Conservation (phyloP, 352 stramenopile species). For the Aphanomyces euteiches region DNA sequence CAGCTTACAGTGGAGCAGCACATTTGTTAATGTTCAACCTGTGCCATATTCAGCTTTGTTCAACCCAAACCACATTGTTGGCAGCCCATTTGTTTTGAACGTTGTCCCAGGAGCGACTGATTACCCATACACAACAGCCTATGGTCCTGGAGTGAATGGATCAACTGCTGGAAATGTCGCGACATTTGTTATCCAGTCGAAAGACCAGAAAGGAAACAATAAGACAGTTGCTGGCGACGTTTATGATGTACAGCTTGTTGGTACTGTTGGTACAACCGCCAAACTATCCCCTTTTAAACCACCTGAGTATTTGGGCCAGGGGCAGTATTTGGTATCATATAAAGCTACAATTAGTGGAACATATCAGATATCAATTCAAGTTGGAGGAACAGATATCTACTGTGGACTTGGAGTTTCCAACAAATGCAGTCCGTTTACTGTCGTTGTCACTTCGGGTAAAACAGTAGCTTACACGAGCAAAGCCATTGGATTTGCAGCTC, state of each 20-base stretch:
- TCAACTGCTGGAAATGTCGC: conserved; percentile 82
- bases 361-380: conserved; percentile 90
- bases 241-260: conserved; percentile 65
- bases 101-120: conserved; percentile 91
- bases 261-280: conserved; percentile 34
- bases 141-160: conserved; percentile 61
- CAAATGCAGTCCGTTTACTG: conserved; percentile 93
- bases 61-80: conserved; percentile 88
- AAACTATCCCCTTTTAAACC: conserved; percentile 56
- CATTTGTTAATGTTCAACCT: conserved; percentile 74
- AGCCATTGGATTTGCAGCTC: conserved; percentile 59
- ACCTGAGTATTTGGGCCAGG: conserved; percentile 85
- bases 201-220: conserved; percentile 91
- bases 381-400: conserved; percentile 92
- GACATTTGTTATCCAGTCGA: conserved; percentile 92
- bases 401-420: conserved; percentile 85
- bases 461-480: conserved; percentile 88
- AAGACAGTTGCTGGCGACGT: conserved; percentile 75
- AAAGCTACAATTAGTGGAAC: conserved; percentile 69
- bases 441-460: conserved; percentile 82
- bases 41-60: conserved; percentile 83
- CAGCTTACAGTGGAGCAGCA: conserved; percentile 90
- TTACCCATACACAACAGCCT: conserved; percentile 93
- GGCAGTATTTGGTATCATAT: conserved; percentile 90
- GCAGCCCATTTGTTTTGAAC: conserved; percentile 87